A percentile compares a stretch with the other conserved stretches of the same genome.
Conservation (phyloP, 192 early-diverging fungal species). For the Linderina pennispora region DNA sequence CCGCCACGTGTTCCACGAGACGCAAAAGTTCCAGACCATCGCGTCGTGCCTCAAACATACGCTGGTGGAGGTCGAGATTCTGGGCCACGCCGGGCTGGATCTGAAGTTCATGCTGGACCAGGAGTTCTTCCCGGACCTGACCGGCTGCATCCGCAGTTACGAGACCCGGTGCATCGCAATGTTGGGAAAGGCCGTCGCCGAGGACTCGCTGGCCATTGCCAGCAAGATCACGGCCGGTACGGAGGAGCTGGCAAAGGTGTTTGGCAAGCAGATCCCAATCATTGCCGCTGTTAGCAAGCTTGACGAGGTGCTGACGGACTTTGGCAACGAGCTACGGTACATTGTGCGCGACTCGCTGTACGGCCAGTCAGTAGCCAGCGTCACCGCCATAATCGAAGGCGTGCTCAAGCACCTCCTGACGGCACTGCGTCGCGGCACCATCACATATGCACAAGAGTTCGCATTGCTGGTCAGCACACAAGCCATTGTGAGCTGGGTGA, state of each 20-base stretch:
- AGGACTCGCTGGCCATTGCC: slow-evolving; percentile 62
- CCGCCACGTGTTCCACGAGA: slow-evolving; percentile 80
- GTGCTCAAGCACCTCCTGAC: slow-evolving; percentile 46
- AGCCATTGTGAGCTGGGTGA: slow-evolving; percentile 41
- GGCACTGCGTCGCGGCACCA: slow-evolving; percentile 19
- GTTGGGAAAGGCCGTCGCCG: slow-evolving; percentile 58
- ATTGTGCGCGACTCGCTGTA: slow-evolving; percentile 51
- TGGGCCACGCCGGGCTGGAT: slow-evolving; percentile 81
- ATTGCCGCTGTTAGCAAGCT: slow-evolving; percentile 37
- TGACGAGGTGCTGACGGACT: slow-evolving; percentile 39
- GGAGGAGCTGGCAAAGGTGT: slow-evolving; percentile 12
- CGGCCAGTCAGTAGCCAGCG: slow-evolving; percentile 45
- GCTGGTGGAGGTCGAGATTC: slow-evolving; percentile 67
- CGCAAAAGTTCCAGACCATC: slow-evolving; percentile 73
- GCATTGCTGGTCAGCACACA: slow-evolving; percentile 45
- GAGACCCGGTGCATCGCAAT: slow-evolving; percentile 55
- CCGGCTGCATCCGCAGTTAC: slow-evolving; percentile 63
- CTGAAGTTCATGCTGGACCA: slow-evolving; percentile 77
- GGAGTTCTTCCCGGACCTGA: slow-evolving; percentile 70
- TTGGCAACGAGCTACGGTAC: slow-evolving; percentile 44
- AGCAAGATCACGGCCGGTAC: slow-evolving; percentile 33
- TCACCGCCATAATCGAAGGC: slow-evolving; percentile 41
- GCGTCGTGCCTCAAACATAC: slow-evolving; percentile 77
- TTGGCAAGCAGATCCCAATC: slow-evolving; percentile 41
- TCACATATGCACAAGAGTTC: slow-evolving; percentile 28